phyloP scores from a whole-genome alignment of 768 basidiomycete genomes.

The Auricularia heimuer region DNA sequence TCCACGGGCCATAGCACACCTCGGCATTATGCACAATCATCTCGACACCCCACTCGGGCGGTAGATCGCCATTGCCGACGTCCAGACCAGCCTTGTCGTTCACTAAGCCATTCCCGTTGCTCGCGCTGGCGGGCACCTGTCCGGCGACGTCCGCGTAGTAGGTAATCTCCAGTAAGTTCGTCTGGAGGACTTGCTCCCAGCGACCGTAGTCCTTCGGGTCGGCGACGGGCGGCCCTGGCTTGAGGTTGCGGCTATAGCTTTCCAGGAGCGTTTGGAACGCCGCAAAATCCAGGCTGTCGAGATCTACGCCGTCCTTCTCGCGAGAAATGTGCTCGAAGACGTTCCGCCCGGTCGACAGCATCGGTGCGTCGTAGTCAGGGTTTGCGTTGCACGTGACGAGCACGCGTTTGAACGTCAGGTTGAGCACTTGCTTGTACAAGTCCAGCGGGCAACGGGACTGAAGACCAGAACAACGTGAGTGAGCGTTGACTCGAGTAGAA shows the following conservation, averaged over 20 bases:
- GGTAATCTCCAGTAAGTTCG: conserved; percentile 63
- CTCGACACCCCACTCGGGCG: conserved; percentile 93
- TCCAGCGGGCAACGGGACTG: conserved; percentile 78
- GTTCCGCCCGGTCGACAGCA: conserved; percentile 55
- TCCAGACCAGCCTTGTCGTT: conserved; percentile 30
- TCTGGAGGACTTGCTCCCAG: conserved; percentile 72
- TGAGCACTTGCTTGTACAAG: conserved; percentile 69
- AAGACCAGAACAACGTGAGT: too few species aligned
- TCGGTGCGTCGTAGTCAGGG: conserved; percentile 57
- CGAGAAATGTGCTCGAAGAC: conserved; percentile 42
- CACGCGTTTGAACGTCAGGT: conserved; percentile 58
- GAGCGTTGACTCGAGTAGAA: not conserved
- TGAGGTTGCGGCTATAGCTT: not conserved
- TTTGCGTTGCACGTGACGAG: conserved; percentile 65
- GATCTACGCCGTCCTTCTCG: not conserved
- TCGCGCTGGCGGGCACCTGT: conserved; percentile 40
- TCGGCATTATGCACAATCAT: conserved; percentile 66
- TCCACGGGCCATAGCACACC: conserved; percentile 90
- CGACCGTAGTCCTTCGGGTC: conserved; percentile 65
- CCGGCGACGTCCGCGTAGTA: conserved; percentile 87
- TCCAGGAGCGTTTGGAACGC: not conserved
- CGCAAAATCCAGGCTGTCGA: conserved; percentile 19
- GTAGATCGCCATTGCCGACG: conserved; percentile 76
- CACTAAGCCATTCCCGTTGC: not conserved
- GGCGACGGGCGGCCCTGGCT: not conserved